Evolutionary conservation across 352 stramenopile genomes (phyloP).

Genomic region (Pythium sp.): DNA sequence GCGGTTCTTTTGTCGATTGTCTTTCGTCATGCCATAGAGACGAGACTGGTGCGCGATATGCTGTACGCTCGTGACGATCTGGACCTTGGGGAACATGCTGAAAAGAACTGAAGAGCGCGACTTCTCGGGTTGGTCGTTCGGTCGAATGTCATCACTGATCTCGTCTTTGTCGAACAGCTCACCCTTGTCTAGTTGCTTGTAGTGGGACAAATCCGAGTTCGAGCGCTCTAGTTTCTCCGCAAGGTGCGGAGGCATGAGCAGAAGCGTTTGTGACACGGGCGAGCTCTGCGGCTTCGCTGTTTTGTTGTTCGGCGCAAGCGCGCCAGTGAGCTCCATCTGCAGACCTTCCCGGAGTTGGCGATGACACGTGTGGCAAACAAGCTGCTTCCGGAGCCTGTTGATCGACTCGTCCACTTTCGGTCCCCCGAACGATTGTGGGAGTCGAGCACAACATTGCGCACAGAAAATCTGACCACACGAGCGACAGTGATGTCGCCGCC

Average conservation of each 20-base stretch:
- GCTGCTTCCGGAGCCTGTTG: constrained; percentile 68
- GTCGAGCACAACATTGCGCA: constrained; percentile 68
- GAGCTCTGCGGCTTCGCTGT: constrained; percentile 28
- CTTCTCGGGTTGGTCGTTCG: constrained; percentile 58
- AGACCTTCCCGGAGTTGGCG: constrained; percentile 77
- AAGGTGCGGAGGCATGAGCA: constrained; percentile 79
- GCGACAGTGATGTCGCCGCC: constrained; percentile 75
- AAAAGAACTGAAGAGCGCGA: constrained; percentile 54
- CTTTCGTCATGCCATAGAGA: constrained; percentile 45
- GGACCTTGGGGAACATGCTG: constrained; percentile 84
- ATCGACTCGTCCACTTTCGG: constrained; percentile 80
- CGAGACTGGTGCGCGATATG: constrained; percentile 71
- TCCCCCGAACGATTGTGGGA: constrained; percentile 76
- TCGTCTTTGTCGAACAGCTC: constrained; percentile 81
- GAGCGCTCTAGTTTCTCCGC: constrained; percentile 62
- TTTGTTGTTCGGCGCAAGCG: constrained; percentile 31
- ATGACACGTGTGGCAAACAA: constrained; percentile 85
- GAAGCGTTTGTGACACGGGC: constrained; percentile 44
- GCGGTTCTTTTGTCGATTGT: constrained; percentile 33
- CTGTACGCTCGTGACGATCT: constrained; percentile 79
- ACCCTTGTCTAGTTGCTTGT: constrained; percentile 58
- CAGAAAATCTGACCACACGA: constrained; percentile 88
- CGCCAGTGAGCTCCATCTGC: constrained; percentile 62
- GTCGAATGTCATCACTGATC: constrained; percentile 62
- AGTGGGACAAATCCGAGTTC: constrained; percentile 53